Evolutionary conservation across 805 yeast species (phyloP).

Genomic region (Suhomyces emberorum): DNA sequence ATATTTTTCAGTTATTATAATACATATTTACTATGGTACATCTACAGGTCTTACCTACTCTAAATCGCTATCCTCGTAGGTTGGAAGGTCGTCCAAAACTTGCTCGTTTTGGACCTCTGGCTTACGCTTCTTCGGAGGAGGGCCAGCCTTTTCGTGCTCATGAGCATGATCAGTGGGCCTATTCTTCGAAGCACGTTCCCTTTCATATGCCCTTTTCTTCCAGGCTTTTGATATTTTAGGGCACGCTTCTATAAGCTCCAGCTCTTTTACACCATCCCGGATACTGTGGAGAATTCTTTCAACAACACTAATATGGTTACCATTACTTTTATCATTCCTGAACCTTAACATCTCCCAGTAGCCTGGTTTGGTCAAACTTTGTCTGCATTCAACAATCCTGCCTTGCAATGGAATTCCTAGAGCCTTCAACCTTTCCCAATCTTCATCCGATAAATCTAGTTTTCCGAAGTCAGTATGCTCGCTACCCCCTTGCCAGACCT

Average conservation of each 20-base stretch:
- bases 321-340: slow-evolving; percentile 88
- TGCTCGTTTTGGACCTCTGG: slow-evolving; percentile 10
- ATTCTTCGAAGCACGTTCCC: slow-evolving; percentile 17
- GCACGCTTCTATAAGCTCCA: slow-evolving; percentile 63
- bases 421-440: slow-evolving; percentile 74
- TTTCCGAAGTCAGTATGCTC: slow-evolving; percentile 65
- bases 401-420: slow-evolving; percentile 82
- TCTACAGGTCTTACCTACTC: not conserved
- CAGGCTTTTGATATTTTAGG: slow-evolving; percentile 56
- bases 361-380: slow-evolving; percentile 51
- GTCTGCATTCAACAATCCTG: slow-evolving; percentile 80
- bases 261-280: slow-evolving; percentile 77
- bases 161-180: slow-evolving; percentile 3
- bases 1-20: not conserved
- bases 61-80: slow-evolving; percentile 40
- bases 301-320: slow-evolving; percentile 80
- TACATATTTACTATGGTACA: not conserved
- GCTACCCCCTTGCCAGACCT: slow-evolving; percentile 73
- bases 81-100: slow-evolving; percentile 34
- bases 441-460: slow-evolving; percentile 59
- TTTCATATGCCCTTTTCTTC: slow-evolving; percentile 53
- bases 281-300: slow-evolving; percentile 81
- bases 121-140: slow-evolving; percentile 10
- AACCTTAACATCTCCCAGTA: slow-evolving; percentile 85
- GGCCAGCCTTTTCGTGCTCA: slow-evolving; percentile 5